These are phyloP conservation scores for Aspergillus steynii DNA, from an alignment of 495 filamentous ascomycete species.

Conservation along the genomic window DNA sequence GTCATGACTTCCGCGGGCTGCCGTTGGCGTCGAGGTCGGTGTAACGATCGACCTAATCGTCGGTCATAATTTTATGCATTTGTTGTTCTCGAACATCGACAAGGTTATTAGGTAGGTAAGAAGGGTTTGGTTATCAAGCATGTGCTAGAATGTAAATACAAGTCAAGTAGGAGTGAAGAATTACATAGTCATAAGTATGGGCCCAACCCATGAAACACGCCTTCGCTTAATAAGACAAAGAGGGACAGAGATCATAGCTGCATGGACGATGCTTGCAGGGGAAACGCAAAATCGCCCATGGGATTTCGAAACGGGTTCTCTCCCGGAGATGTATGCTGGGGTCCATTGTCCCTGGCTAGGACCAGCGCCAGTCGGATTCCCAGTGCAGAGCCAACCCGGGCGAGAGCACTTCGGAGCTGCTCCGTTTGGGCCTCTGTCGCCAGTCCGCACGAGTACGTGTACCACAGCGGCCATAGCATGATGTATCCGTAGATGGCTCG, in stretches of 20 bases:
- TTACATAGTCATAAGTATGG: no score
- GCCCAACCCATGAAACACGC: not conserved
- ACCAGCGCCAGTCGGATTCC: constrained; percentile 43
- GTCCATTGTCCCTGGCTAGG: constrained; percentile 30
- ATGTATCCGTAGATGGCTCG: constrained; percentile 38
- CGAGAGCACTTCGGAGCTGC: constrained; percentile 31
- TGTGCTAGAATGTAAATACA: no score
- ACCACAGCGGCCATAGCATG: constrained; percentile 48
- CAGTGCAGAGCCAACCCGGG: constrained; percentile 31
- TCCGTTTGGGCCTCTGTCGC: constrained; percentile 33
- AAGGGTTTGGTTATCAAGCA: no score
- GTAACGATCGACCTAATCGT: no score
- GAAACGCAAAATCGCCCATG: constrained; percentile 3
- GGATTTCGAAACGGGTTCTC: not conserved
- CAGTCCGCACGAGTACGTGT: constrained; percentile 37
- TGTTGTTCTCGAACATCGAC: no score
- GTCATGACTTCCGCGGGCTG: constrained; percentile 2
- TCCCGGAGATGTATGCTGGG: not conserved
- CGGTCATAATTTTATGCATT: no score
- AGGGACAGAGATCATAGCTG: not conserved
- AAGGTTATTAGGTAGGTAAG: no score
- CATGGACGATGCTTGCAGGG: not conserved
- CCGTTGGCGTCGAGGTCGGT: not conserved
- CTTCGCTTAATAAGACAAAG: not conserved
- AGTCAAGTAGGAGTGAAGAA: no score